A percentile compares a stretch with the other conserved stretches of the same genome.
phyloP scores from a whole-genome alignment of 1,139 yeast genomes.

The Hansenula lynferdii region DNA sequence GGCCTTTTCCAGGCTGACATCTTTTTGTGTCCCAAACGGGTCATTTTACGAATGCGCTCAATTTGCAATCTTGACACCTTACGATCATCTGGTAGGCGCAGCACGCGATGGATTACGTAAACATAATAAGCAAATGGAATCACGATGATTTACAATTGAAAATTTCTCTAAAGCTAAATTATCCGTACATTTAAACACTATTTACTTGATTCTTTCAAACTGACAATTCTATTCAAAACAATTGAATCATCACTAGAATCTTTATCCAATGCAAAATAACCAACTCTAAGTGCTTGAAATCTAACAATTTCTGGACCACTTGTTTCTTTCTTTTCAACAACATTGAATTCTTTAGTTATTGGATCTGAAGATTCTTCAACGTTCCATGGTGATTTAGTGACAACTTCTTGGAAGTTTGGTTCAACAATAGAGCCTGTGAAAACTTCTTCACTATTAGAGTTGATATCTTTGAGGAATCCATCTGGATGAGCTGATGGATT shows the following conservation, averaged over 20 bases:
- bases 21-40: no score
- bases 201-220: constrained; percentile 20
- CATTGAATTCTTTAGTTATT: constrained; percentile 56
- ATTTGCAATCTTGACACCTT: no score
- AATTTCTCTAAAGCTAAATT: no score
- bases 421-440: constrained; percentile 69
- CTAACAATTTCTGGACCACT: constrained; percentile 79
- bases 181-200: constrained; percentile 1
- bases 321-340: constrained; percentile 50
- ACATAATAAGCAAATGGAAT: no score
- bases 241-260: constrained; percentile 61
- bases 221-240: constrained; percentile 23
- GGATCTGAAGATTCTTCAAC: constrained; percentile 58
- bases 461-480: constrained; percentile 82
- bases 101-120: no score
- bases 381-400: constrained; percentile 72
- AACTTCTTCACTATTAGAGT: constrained; percentile 71
- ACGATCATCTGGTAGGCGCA: no score
- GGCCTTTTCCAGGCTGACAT: no score
- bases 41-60: no score
- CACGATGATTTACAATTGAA: no score
- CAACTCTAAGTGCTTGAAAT: constrained; percentile 97
- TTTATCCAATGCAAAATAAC: constrained; percentile 89
- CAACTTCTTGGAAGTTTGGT: constrained; percentile 66
- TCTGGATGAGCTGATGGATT: constrained; percentile 88